phyloP scores from a whole-genome alignment of 768 basidiomycete genomes.

The Podaxis carcinomalis region DNA sequence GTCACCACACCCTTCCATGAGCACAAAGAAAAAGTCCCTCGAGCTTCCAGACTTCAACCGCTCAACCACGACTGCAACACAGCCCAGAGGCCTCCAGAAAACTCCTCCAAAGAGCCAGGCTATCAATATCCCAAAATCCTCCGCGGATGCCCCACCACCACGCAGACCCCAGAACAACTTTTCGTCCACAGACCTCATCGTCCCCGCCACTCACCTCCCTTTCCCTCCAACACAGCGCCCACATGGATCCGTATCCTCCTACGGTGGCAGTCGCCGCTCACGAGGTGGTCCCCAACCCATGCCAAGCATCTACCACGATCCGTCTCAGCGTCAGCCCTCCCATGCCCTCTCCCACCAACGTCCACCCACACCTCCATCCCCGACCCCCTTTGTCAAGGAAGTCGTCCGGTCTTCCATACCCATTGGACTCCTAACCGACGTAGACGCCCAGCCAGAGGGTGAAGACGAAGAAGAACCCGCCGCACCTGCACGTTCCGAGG shows the following conservation, averaged over 20 bases:
- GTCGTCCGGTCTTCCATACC: constrained; percentile 64
- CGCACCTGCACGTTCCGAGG: constrained; percentile 12
- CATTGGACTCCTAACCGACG: constrained; percentile 38
- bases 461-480: constrained; percentile 11
- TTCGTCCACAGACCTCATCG: constrained; percentile 24
- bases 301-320: constrained; percentile 40
- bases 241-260: constrained; percentile 7
- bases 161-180: constrained; percentile 22
- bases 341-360: not conserved
- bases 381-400: constrained; percentile 45
- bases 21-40: constrained; percentile 67
- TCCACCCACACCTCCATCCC: constrained; percentile 12
- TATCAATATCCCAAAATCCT: constrained; percentile 35
- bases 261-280: not conserved
- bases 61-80: constrained; percentile 22
- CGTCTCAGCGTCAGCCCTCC: constrained; percentile 17
- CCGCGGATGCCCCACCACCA: constrained; percentile 21
- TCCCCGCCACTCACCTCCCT: constrained; percentile 21
- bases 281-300: constrained; percentile 30
- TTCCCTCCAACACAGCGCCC: constrained; percentile 15
- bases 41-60: constrained; percentile 69
- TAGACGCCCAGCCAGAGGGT: constrained; percentile 13
- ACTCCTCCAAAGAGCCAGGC: constrained; percentile 28
- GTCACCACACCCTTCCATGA: constrained; percentile 54
- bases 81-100: constrained; percentile 13